Percentiles rank a stretch among this genome's conserved stretches.
Evolutionary conservation across 805 yeast genomes (phyloP).

Genomic region (Zygoascus bituminiphila): DNA sequence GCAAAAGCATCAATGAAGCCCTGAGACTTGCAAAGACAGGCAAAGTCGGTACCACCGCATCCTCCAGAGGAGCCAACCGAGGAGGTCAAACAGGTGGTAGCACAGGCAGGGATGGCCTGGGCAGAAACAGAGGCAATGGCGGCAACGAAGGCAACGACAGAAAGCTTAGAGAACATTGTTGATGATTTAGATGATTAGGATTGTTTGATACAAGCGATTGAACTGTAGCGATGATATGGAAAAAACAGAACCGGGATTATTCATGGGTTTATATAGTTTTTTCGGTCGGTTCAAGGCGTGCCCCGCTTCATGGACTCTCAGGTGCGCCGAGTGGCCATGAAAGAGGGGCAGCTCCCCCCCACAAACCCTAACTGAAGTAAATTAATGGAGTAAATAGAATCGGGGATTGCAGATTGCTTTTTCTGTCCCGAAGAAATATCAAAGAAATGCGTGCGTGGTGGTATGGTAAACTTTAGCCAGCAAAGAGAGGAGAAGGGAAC

Average conservation of each 20-base stretch:
- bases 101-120: constrained; percentile 30
- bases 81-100: constrained; percentile 30
- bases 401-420: background rate
- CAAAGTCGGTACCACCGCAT: constrained; percentile 17
- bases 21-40: constrained; percentile 1
- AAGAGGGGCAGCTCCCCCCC: background rate
- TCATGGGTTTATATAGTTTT: background rate
- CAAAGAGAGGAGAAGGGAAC: too few species aligned
- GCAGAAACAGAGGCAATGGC: constrained; percentile 19
- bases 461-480: too few species aligned
- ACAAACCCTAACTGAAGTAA: background rate
- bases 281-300: background rate
- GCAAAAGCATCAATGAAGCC: background rate
- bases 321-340: background rate
- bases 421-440: too few species aligned
- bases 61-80: constrained; percentile 27
- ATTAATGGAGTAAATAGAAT: background rate
- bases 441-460: too few species aligned
- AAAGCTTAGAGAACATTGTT: background rate
- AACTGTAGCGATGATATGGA: background rate
- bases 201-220: background rate
- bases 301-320: background rate
- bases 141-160: constrained; percentile 2
- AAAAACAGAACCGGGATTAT: too few species aligned
- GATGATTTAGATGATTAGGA: background rate